A percentile compares a stretch with the other conserved stretches of the same genome.
phyloP scores from a whole-genome alignment of 176 grass and related monocot genomes.

The Typha latifolia region DNA sequence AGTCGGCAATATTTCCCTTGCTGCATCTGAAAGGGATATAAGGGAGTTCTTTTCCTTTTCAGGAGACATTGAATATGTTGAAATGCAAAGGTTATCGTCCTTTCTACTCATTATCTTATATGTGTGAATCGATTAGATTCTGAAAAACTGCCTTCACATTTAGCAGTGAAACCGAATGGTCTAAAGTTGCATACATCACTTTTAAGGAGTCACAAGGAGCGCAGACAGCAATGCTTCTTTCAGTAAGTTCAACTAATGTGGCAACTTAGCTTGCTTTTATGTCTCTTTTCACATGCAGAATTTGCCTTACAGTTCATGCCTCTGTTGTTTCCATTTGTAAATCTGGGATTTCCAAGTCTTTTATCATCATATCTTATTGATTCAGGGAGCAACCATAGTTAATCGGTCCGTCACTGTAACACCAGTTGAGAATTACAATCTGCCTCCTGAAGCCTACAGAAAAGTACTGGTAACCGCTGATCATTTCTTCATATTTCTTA shows the following conservation, averaged over 20 bases:
- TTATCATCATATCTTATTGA: constrained; percentile 13
- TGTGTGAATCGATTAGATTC: constrained; percentile 20
- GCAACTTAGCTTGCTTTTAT: constrained; percentile 5
- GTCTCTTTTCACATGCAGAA: neutral
- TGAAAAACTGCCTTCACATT: constrained; percentile 17
- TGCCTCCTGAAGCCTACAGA: constrained; percentile 55
- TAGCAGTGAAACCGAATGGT: constrained; percentile 68
- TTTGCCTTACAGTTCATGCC: neutral
- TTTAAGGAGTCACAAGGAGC: constrained; percentile 91
- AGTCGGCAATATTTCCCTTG: constrained; percentile 78
- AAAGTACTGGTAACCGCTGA: constrained; percentile 34
- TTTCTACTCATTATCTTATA: neutral
- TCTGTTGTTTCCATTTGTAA: constrained; percentile 3
- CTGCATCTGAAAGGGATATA: constrained; percentile 74
- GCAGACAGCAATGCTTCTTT: constrained; percentile 88
- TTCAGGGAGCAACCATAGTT: constrained; percentile 80
- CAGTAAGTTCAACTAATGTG: constrained; percentile 38
- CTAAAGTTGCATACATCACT: constrained; percentile 87
- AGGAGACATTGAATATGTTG: constrained; percentile 82
- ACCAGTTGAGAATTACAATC: constrained; percentile 72
- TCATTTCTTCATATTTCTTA: neutral
- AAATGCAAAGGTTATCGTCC: constrained; percentile 77
- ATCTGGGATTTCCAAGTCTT: neutral
- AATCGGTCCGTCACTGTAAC: constrained; percentile 76
- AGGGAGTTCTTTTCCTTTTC: constrained; percentile 98